Percentiles rank a stretch among this genome's conserved stretches.
phyloP scores from a whole-genome alignment of 192 early-diverging fungal genomes.

The Kappamyces sp. region DNA sequence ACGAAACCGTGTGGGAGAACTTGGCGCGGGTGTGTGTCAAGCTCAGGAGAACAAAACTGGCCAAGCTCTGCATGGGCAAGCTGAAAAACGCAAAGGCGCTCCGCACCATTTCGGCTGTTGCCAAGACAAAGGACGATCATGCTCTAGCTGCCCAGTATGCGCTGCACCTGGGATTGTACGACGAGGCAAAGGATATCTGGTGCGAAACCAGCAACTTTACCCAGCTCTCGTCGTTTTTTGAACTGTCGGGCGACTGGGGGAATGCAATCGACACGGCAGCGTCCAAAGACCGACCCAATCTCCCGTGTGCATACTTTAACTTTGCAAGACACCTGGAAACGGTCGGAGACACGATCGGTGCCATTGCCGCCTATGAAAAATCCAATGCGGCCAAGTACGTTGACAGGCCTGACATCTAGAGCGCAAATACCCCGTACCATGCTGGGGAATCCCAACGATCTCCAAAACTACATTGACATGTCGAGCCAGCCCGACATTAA shows the following conservation, averaged over 20 bases:
- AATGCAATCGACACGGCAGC: conserved; percentile 40
- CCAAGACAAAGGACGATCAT: conserved; percentile 8
- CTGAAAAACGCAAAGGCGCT: conserved; percentile 39
- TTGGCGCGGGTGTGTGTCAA: conserved; percentile 49
- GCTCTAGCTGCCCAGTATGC: conserved; percentile 14
- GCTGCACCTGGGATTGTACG: conserved; percentile 23
- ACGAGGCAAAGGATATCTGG: conserved; percentile 11
- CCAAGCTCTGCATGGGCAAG: conserved; percentile 35
- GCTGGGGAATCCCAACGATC: conserved; percentile 17
- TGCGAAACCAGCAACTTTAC: conserved; percentile 5
- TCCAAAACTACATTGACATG: conserved; percentile 31
- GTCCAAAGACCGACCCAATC: conserved; percentile 34
- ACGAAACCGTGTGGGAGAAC: conserved; percentile 41
- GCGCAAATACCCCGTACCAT: conserved; percentile 31
- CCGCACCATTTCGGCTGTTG: conserved; percentile 3
- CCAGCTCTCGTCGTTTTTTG: neutral
- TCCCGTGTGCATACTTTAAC: conserved; percentile 38
- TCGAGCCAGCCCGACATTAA: conserved; percentile 21
- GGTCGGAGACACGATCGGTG: conserved; percentile 40
- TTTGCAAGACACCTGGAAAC: conserved; percentile 41
- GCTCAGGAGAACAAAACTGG: conserved; percentile 31
- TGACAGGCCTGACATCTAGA: conserved; percentile 1
- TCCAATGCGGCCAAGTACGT: conserved; percentile 20
- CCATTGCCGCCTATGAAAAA: conserved; percentile 51
- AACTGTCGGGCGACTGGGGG: conserved; percentile 38